phyloP scores from a whole-genome alignment of 23 red algal species.

The Chondrus crispus region DNA sequence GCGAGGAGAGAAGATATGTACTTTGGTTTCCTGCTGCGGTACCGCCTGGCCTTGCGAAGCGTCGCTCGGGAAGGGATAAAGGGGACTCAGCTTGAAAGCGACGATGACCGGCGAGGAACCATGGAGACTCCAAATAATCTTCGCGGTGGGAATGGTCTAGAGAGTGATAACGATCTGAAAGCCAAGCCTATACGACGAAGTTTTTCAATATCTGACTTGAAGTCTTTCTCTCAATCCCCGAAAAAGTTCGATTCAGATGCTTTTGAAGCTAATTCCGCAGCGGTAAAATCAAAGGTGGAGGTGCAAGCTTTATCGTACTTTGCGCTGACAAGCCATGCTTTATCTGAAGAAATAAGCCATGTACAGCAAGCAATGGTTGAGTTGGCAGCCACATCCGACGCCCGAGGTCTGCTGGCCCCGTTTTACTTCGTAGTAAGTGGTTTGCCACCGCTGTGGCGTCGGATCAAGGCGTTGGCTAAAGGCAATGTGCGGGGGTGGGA shows the following conservation, averaged over 20 bases:
- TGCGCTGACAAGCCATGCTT: slow-evolving; percentile 21
- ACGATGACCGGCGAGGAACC: too few species aligned
- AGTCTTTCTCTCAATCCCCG: too few species aligned
- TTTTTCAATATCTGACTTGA: too few species aligned
- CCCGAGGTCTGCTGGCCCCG: slow-evolving; percentile 39
- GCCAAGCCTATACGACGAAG: too few species aligned
- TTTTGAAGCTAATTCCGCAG: too few species aligned
- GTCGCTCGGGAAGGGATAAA: background rate
- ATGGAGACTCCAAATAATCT: background rate
- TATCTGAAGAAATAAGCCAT: slow-evolving; percentile 50
- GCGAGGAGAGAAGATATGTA: slow-evolving; percentile 51
- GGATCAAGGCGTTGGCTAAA: background rate
- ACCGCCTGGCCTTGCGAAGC: slow-evolving; percentile 6
- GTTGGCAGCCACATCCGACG: slow-evolving; percentile 20
- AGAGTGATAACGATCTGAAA: too few species aligned
- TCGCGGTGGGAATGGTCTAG: background rate
- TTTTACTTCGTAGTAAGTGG: slow-evolving; percentile 29
- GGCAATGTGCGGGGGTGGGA: slow-evolving; percentile 29
- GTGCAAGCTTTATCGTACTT: slow-evolving; percentile 42
- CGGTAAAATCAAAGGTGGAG: background rate
- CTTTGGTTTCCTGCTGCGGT: slow-evolving; percentile 38
- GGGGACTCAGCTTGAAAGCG: background rate
- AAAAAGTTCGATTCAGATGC: too few species aligned
- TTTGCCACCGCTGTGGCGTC: slow-evolving; percentile 5
- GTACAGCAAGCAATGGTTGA: slow-evolving; percentile 42